Conservation (phyloP, 2,329 filamentous ascomycete genomes). For the Ophiocordyceps robertsii region DNA sequence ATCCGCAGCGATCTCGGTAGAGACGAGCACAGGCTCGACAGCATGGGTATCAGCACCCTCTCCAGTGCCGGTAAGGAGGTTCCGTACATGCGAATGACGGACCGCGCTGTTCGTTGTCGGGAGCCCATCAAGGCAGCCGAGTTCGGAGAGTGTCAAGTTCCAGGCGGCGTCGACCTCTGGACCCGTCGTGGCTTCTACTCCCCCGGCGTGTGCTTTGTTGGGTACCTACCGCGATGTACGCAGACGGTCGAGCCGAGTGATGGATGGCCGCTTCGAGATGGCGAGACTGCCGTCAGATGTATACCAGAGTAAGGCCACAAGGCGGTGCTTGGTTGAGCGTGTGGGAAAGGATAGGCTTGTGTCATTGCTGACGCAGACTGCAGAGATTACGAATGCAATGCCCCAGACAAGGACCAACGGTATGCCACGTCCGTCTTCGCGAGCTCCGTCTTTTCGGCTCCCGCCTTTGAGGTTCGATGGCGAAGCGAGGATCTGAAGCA, state of each 20-base stretch:
- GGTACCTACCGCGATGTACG: constrained; percentile 13
- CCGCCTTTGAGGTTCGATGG: constrained; percentile 17
- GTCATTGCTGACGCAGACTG: neutral
- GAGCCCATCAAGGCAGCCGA: constrained; percentile 9
- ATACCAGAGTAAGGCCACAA: constrained; percentile 10
- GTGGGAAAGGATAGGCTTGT: too few relatives aligned
- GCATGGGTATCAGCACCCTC: constrained; percentile 5
- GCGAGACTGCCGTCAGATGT: constrained; percentile 15
- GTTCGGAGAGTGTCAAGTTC: constrained; percentile 9
- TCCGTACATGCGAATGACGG: constrained; percentile 12
- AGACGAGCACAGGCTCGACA: neutral
- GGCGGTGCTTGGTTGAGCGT: neutral
- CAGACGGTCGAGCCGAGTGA: constrained; percentile 7
- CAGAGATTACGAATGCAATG: constrained; percentile 11
- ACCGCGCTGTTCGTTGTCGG: constrained; percentile 7
- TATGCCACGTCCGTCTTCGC: constrained; percentile 9
- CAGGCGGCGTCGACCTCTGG: constrained; percentile 12
- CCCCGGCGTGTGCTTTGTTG: constrained; percentile 15
- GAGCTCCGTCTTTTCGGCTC: constrained; percentile 11
- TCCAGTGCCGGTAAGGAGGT: constrained; percentile 4
- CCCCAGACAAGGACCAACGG: constrained; percentile 6
- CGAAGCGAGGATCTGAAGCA: constrained; percentile 7
- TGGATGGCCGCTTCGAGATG: constrained; percentile 8
- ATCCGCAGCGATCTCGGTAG: neutral
- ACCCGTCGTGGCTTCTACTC: constrained; percentile 14